phyloP scores from a whole-genome alignment of 306 rosid genomes.

The Lathyrus sativus region DNA sequence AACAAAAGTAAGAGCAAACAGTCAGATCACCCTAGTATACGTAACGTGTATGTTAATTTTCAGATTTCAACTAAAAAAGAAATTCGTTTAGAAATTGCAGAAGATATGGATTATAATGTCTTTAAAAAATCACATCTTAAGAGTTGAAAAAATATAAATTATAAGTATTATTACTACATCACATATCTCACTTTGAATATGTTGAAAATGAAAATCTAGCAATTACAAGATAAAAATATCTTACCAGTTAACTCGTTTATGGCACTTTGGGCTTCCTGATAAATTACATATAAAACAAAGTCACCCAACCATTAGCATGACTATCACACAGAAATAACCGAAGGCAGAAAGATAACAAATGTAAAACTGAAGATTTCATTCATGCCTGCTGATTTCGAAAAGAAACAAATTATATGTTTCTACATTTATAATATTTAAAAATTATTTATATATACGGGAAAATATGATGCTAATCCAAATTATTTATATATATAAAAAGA shows the following conservation, averaged over 20 bases:
- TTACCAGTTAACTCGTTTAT: conserved; percentile 89
- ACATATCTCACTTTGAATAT: neutral
- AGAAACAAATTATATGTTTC: conserved; percentile 90
- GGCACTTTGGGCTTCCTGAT: conserved; percentile 93
- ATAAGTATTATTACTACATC: neutral
- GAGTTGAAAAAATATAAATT: conserved; percentile 3
- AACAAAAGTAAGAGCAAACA: conserved; percentile 7
- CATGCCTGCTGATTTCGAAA: conserved; percentile 82
- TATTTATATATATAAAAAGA: no score
- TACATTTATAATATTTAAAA: no score
- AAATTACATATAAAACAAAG: conserved; percentile 33
- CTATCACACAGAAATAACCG: conserved; percentile 11
- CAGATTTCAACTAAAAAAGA: neutral
- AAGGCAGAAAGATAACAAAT: conserved; percentile 5
- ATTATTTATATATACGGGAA: no score
- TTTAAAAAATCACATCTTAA: neutral
- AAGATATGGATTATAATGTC: conserved; percentile 2
- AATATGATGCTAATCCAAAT: no score
- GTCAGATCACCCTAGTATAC: neutral
- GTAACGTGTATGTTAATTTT: conserved; percentile 6
- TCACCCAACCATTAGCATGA: conserved; percentile 29
- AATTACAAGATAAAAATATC: conserved; percentile 25
- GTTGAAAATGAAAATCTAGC: conserved; percentile 12
- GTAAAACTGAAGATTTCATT: conserved; percentile 16
- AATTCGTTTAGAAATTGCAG: neutral